These are phyloP conservation scores for Mycena epipterygia DNA, from an alignment of 768 basidiomycete species.

Conservation along the genomic window DNA sequence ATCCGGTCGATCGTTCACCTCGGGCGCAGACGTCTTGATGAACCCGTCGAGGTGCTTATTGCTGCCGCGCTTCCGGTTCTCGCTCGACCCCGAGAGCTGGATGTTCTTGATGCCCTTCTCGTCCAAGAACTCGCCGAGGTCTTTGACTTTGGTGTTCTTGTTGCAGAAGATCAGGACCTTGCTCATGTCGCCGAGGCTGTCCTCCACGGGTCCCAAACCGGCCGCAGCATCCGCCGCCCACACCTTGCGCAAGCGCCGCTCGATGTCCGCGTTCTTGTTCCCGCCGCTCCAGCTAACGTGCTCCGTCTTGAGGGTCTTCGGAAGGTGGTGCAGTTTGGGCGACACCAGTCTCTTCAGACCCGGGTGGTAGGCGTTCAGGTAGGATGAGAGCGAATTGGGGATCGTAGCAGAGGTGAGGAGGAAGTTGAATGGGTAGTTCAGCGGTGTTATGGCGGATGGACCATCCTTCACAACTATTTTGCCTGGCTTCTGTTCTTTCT, in stretches of 20 bases:
- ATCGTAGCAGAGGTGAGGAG: constrained; percentile 91
- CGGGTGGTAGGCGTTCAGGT: constrained; percentile 76
- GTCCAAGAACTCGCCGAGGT: constrained; percentile 69
- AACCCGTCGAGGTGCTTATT: constrained; percentile 87
- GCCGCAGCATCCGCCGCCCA: constrained; percentile 76
- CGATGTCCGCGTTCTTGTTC: constrained; percentile 85
- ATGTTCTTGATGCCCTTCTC: constrained; percentile 73
- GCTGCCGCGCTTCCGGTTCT: constrained; percentile 71
- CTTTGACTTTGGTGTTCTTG: constrained; percentile 74
- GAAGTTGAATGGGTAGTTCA: constrained; percentile 83
- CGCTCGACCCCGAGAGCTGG: constrained; percentile 74
- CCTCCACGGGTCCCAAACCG: constrained; percentile 31
- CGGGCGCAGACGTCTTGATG: constrained; percentile 52
- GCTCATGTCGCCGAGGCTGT: constrained; percentile 53
- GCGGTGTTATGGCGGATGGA: constrained; percentile 39
- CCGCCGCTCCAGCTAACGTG: constrained; percentile 85
- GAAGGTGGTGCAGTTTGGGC: constrained; percentile 84
- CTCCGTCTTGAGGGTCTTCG: constrained; percentile 76
- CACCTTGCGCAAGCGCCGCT: constrained; percentile 76
- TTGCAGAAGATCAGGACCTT: constrained; percentile 91
- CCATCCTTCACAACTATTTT: constrained; percentile 6
- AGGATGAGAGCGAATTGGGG: constrained; percentile 77
- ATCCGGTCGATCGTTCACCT: constrained; percentile 3
- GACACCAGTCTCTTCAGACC: constrained; percentile 80
- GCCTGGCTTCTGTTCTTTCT: constrained; percentile 1